These are phyloP conservation scores for Candida peoriensis DNA, from an alignment of 805 yeast genomes.

Conservation along the genomic window DNA sequence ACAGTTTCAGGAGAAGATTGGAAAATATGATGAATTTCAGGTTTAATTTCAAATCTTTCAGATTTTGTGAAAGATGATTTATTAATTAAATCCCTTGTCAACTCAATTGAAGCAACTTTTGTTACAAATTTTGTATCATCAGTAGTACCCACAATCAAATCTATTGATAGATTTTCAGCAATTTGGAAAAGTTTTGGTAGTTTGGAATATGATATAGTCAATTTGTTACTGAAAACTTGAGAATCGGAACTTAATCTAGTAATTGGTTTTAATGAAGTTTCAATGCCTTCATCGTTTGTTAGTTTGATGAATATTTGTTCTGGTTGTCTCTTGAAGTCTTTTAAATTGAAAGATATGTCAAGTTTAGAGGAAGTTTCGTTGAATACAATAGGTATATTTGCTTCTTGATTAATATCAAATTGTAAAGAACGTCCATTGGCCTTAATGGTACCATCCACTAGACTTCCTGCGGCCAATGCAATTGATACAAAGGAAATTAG, in stretches of 20 bases:
- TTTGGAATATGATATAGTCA: conserved; percentile 14
- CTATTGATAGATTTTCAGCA: conserved; percentile 10
- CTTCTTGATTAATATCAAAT: conserved; percentile 9
- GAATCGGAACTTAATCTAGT: conserved; percentile 9
- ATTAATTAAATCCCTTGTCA: conserved; percentile 14
- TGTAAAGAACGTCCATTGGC: not conserved
- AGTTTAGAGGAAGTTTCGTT: conserved; percentile 12
- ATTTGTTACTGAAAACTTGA: conserved; percentile 8
- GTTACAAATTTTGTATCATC: conserved; percentile 8
- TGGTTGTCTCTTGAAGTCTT: conserved; percentile 17
- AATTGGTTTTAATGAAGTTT: conserved; percentile 22
- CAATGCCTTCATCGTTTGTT: conserved; percentile 17
- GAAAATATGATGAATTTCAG: conserved; percentile 26
- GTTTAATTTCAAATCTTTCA: conserved; percentile 18
- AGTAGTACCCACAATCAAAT: conserved; percentile 15
- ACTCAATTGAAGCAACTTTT: conserved; percentile 17
- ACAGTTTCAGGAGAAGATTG: conserved; percentile 19
- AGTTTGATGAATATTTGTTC: conserved; percentile 21
- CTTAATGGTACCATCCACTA: conserved; percentile 2
- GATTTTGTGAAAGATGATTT: conserved; percentile 12
- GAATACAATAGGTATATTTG: conserved; percentile 11
- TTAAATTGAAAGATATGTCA: conserved; percentile 16
- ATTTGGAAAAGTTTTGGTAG: conserved; percentile 22
- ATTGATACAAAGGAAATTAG: no score
- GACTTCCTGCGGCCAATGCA: no score